phyloP scores from a whole-genome alignment of 129 eudicot species.

The Flaveria trinervia region DNA sequence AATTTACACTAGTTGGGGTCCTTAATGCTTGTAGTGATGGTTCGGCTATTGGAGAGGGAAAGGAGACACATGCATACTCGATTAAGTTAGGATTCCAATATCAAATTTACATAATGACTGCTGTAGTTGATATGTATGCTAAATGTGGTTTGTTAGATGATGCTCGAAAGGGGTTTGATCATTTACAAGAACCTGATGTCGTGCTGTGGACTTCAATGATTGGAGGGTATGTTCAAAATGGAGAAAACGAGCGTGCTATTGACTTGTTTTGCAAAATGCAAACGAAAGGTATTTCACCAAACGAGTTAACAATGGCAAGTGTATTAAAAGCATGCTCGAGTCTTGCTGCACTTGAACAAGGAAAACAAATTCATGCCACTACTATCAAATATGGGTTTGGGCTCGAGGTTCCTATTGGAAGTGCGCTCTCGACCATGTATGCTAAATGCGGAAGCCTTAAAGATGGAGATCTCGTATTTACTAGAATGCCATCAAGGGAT shows the following conservation, averaged over 20 bases:
- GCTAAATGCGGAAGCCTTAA: constrained; percentile 74
- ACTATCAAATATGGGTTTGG: constrained; percentile 71
- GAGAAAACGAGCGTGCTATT: constrained; percentile 70
- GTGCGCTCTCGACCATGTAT: constrained; percentile 77
- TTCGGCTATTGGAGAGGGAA: constrained; percentile 50
- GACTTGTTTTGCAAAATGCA: constrained; percentile 77
- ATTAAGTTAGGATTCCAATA: constrained; percentile 65
- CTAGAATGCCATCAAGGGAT: constrained; percentile 50
- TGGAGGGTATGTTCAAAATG: constrained; percentile 79
- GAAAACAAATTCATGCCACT: constrained; percentile 83
- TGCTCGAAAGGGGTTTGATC: constrained; percentile 80
- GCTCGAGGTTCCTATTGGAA: constrained; percentile 77
- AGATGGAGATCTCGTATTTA: constrained; percentile 55
- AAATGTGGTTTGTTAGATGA: constrained; percentile 71
- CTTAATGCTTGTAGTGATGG: constrained; percentile 81
- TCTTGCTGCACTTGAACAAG: constrained; percentile 83
- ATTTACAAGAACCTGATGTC: constrained; percentile 62
- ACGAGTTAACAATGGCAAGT: constrained; percentile 80
- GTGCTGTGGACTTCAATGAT: constrained; percentile 95
- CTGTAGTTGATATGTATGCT: constrained; percentile 92
- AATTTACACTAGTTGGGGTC: constrained; percentile 90
- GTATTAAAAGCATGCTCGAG: constrained; percentile 81
- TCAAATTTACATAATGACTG: constrained; percentile 75
- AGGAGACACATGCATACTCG: constrained; percentile 67
- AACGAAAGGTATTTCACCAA: constrained; percentile 61